These are phyloP conservation scores for Trichomonascus vanleenenianus DNA, from an alignment of 805 yeast genomes.

Conservation along the genomic window DNA sequence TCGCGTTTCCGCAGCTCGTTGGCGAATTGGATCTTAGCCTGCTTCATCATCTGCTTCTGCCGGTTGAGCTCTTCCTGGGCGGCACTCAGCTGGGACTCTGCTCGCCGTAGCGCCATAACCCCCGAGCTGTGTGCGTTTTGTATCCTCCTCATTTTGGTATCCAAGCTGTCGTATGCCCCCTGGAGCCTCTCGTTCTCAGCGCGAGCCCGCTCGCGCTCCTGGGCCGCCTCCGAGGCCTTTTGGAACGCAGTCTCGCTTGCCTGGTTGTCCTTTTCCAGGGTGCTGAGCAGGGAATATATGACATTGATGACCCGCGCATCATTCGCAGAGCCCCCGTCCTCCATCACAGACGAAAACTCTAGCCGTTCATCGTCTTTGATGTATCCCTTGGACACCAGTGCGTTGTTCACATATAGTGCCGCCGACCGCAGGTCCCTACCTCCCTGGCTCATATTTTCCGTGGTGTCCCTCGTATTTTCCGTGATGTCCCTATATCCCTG, in stretches of 20 bases:
- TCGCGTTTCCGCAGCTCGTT: slow-evolving; percentile 21
- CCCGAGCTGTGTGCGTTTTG: slow-evolving; percentile 5
- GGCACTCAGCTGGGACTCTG: slow-evolving; percentile 5
- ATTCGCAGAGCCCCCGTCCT: slow-evolving; percentile 3
- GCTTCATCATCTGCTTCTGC: slow-evolving; percentile 8
- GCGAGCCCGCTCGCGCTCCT: slow-evolving; percentile 7
- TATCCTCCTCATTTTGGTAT: slow-evolving; percentile 6
- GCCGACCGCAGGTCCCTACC: slow-evolving; percentile 14
- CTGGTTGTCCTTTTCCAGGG: slow-evolving; percentile 13
- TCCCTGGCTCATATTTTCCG: background rate
- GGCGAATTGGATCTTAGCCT: slow-evolving; percentile 14
- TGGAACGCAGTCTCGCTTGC: slow-evolving; percentile 7
- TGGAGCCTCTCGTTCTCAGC: slow-evolving; percentile 2
- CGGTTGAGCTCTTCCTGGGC: slow-evolving; percentile 5
- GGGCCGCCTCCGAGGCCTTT: slow-evolving; percentile 9
- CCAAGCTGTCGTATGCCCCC: slow-evolving; percentile 7
- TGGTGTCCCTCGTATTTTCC: background rate
- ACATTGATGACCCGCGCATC: slow-evolving; percentile 19
- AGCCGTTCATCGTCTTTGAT: slow-evolving; percentile 15
- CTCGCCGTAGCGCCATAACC: slow-evolving; percentile 2
- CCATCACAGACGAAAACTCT: slow-evolving; percentile 10
- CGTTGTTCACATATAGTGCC: slow-evolving; percentile 17
- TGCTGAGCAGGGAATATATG: slow-evolving; percentile 19
- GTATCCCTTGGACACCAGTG: slow-evolving; percentile 19
- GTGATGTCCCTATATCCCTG: slow-evolving; percentile 2